A percentile compares a stretch with the other conserved stretches of the same genome.
Conservation (phyloP, 148 eudicot genomes). For the Cornus florida region DNA sequence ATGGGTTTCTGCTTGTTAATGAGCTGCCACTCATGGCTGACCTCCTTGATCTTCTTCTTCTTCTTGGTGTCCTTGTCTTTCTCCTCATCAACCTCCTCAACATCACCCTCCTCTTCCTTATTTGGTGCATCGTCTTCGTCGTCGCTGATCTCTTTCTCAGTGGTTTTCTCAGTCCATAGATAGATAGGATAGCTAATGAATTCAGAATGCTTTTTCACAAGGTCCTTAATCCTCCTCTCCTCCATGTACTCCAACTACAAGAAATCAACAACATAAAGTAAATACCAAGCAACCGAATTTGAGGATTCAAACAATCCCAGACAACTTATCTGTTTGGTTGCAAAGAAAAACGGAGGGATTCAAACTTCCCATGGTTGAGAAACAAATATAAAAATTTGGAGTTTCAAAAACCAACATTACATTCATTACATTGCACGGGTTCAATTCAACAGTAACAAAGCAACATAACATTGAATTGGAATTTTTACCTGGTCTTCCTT, state of each 20-base stretch:
- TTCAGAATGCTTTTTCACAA: conserved; percentile 92
- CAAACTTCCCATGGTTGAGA: not conserved
- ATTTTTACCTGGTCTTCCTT: too few species aligned
- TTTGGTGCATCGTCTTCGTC: conserved; percentile 85
- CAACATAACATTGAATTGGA: too few species aligned
- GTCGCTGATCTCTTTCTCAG: too few species aligned
- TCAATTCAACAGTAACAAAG: too few species aligned
- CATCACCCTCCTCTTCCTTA: conserved; percentile 69
- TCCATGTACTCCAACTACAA: conserved; percentile 80
- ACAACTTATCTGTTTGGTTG: not conserved
- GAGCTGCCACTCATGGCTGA: conserved; percentile 77
- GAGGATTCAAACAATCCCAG: not conserved
- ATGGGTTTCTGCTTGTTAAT: conserved; percentile 94
- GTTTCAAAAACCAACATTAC: too few species aligned
- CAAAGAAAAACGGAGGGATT: not conserved
- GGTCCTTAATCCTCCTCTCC: conserved; percentile 89
- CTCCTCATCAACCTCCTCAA: conserved; percentile 81
- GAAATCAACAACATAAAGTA: not conserved
- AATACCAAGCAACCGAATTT: not conserved
- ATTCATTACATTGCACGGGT: too few species aligned
- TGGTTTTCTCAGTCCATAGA: too few species aligned
- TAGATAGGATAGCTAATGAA: conserved; percentile 94
- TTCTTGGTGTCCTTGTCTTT: conserved; percentile 69
- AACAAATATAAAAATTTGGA: too few species aligned
- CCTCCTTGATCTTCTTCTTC: conserved; percentile 95